Evolutionary conservation across 805 yeast genomes (phyloP), one percentile per base, ranked within the genome.

Genomic region (Zygosaccharomyces lentus): DNA sequence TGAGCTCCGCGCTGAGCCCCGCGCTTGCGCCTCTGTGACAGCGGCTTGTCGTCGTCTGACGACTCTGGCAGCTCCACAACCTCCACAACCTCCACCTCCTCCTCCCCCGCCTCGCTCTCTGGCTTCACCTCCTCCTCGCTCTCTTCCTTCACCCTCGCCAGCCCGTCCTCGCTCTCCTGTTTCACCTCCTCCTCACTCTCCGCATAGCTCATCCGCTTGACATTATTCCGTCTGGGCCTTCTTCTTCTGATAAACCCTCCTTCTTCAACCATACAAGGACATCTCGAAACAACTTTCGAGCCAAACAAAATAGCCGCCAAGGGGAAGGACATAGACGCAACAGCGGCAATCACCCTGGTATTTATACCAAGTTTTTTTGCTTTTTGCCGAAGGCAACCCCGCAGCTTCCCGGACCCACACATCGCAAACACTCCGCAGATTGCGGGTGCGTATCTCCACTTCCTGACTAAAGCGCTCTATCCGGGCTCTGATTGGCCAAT

Each of bases 141-240:
- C n/a, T 31, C 29, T 27, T 41, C 31, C 50, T 16, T 32, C 41
- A 13, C 12, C 41, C 41, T 31, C 34, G 46, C 13, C 5, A 26
- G 17, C 17, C 19, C 19, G 15, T 25, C 19, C 6, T 35, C 34
- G 17, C 46, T 6, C 25, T 37, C 42, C 31, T 27, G 39, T 23
- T 43, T 43, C 37, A 34, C 45, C 17, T 43, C 47, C 9, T 54
- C 59, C 26, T 58, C 62, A 29, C 61, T 57, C 41, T 68, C 73
- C 3, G 59, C 66, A 43, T 68, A 69, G 32, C 64, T 69, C 23
- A 69, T 67, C 7, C 62, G 64, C 41, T 57, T 57, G 32, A 56
- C 62, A 2, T 68, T 53, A 12, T 55, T 45, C 15, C 34, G 29
- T 31, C 57, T 52, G 12, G 67, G 61, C 17, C 61, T 45, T 3